Conservation (phyloP, 1,284 basidiomycete genomes). For the Schizophyllum commune region DNA sequence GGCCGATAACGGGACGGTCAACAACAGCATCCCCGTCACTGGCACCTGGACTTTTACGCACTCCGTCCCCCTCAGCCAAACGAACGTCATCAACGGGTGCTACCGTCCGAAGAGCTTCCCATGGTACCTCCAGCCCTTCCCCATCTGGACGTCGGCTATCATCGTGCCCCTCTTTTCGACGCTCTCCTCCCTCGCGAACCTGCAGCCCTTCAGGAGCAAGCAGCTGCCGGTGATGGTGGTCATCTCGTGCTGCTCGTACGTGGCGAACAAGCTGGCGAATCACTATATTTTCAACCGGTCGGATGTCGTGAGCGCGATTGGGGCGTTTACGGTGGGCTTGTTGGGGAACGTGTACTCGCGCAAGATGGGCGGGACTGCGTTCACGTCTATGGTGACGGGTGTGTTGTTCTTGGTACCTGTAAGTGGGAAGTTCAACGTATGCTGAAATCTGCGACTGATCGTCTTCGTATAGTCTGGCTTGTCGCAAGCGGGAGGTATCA, state of each 20-base stretch:
- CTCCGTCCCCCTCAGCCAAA: constrained; percentile 29
- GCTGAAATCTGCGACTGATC: constrained; percentile 4
- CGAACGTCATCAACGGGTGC: constrained; percentile 58
- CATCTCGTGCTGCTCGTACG: constrained; percentile 76
- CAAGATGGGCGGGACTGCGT: constrained; percentile 83
- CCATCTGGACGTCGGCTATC: constrained; percentile 67
- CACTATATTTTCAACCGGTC: constrained; percentile 82
- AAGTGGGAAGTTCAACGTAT: constrained; percentile 20
- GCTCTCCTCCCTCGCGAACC: constrained; percentile 66
- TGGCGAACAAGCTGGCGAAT: constrained; percentile 73
- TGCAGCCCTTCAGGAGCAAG: constrained; percentile 64
- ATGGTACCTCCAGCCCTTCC: constrained; percentile 78
- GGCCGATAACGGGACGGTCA: constrained; percentile 52
- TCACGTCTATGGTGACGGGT: constrained; percentile 85
- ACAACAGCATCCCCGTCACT: constrained; percentile 37
- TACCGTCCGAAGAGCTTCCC: constrained; percentile 54
- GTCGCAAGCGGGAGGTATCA: constrained; percentile 78
- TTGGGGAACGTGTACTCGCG: constrained; percentile 81
- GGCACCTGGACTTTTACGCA: constrained; percentile 77
- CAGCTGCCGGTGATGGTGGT: constrained; percentile 80
- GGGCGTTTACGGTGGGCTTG: constrained; percentile 77
- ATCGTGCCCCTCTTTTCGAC: constrained; percentile 80
- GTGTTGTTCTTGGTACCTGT: constrained; percentile 81
- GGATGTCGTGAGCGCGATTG: constrained; percentile 80
- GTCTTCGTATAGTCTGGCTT: constrained; percentile 64